Evolutionary conservation across 2,329 filamentous ascomycete species (phyloP).

Genomic region (Magnaporthiopsis rhizophila): DNA sequence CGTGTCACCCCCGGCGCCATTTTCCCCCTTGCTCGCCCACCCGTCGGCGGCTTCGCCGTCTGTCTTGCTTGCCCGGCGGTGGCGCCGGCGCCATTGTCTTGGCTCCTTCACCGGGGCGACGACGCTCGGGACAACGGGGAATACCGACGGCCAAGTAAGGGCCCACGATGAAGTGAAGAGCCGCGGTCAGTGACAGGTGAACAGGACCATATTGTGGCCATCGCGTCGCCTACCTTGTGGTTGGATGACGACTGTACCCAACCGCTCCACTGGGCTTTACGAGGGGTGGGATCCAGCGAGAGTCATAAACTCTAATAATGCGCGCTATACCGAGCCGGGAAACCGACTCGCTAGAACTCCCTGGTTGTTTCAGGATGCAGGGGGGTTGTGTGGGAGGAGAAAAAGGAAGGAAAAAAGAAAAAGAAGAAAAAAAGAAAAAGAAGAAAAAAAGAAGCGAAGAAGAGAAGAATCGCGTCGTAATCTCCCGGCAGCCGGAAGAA

Average conservation of each 20-base stretch:
- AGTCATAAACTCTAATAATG: background rate
- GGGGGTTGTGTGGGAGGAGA: no score
- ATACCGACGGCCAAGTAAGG: background rate
- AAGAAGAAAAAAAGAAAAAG: background rate
- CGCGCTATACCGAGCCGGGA: background rate
- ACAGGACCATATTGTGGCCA: background rate
- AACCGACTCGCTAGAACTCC: background rate
- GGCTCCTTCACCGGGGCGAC: background rate
- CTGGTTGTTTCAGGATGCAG: background rate
- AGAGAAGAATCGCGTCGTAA: background rate
- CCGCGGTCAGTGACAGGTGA: background rate
- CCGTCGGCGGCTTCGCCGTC: background rate
- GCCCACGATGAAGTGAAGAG: no score
- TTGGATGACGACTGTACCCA: background rate
- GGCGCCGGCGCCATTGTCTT: background rate
- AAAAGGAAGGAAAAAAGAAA: background rate
- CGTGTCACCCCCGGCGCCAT: no score
- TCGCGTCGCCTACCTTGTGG: no score
- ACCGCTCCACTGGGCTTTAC: background rate
- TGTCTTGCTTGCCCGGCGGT: no score
- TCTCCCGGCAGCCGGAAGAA: background rate
- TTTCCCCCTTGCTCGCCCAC: no score
- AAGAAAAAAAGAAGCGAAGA: background rate
- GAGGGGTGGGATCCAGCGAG: background rate
- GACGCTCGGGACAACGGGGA: background rate